Evolutionary conservation across 2,329 filamentous ascomycete species (phyloP).

Genomic region (Talaromyces piceae): DNA sequence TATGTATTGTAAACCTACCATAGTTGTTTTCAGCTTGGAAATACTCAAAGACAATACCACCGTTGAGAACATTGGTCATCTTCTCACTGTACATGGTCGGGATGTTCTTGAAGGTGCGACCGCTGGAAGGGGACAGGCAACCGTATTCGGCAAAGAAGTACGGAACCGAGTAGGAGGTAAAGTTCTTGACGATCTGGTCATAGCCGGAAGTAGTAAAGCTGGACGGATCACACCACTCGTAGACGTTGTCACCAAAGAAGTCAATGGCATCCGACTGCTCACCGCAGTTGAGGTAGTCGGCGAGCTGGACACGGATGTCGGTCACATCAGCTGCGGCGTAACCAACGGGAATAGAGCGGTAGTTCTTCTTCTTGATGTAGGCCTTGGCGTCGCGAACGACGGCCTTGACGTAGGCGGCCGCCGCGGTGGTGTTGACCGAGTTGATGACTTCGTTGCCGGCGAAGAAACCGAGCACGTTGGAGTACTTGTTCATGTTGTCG

Average conservation of each 20-base stretch:
- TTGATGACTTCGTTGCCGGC: slow-evolving; percentile 57
- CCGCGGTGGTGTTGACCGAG: slow-evolving; percentile 41
- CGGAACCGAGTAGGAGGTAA: slow-evolving; percentile 77
- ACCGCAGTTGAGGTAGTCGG: slow-evolving; percentile 84
- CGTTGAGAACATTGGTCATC: slow-evolving; percentile 82
- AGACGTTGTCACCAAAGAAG: slow-evolving; percentile 99
- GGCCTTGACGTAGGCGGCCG: slow-evolving; percentile 45
- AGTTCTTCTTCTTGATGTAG: neutral
- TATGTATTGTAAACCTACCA: slow-evolving; percentile 43
- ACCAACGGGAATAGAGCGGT: slow-evolving; percentile 50
- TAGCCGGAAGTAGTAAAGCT: neutral
- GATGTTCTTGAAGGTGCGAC: slow-evolving; percentile 77
- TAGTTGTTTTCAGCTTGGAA: slow-evolving; percentile 75
- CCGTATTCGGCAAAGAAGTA: slow-evolving; percentile 52
- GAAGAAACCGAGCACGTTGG: slow-evolving; percentile 55
- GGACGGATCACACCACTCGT: slow-evolving; percentile 47
- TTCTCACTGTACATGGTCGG: slow-evolving; percentile 65
- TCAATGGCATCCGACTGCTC: slow-evolving; percentile 57
- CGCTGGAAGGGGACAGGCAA: slow-evolving; percentile 16
- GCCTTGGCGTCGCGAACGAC: neutral
- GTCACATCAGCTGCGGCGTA: slow-evolving; percentile 91
- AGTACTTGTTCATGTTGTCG: slow-evolving; percentile 54
- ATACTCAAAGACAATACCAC: slow-evolving; percentile 97
- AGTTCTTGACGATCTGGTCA: slow-evolving; percentile 66
- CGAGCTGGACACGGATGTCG: slow-evolving; percentile 54